Evolutionary conservation across 805 yeast genomes (phyloP).

Genomic region (Candida sphagnicola): DNA sequence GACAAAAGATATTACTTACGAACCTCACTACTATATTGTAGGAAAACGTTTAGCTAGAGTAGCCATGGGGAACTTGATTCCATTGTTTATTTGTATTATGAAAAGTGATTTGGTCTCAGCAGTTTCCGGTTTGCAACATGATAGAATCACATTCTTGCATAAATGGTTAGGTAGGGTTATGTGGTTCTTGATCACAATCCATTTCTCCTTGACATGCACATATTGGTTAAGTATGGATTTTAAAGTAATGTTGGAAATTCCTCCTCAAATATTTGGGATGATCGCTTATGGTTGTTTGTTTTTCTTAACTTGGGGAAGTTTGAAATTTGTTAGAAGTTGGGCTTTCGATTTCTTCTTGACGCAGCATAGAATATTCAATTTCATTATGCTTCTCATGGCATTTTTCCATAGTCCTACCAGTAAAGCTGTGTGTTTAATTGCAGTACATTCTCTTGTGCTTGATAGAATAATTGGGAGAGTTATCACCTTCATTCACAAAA

Average conservation of each 20-base stretch:
- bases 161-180: constrained; percentile 42
- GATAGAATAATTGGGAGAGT: constrained; percentile 35
- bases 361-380: constrained; percentile 39
- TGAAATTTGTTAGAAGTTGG: constrained; percentile 30
- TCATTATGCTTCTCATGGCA: constrained; percentile 39
- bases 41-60: constrained; percentile 41
- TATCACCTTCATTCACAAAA: constrained; percentile 26
- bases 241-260: constrained; percentile 38
- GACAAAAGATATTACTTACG: constrained; percentile 37
- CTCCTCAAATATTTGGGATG: constrained; percentile 49
- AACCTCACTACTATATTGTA: constrained; percentile 35
- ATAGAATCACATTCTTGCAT: constrained; percentile 36
- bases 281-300: constrained; percentile 39
- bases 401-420: constrained; percentile 38
- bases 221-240: constrained; percentile 42
- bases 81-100: constrained; percentile 30
- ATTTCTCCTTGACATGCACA: constrained; percentile 24
- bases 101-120: constrained; percentile 38
- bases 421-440: constrained; percentile 31
- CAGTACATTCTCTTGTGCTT: constrained; percentile 39
- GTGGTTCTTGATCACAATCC: constrained; percentile 33
- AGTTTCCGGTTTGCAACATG: constrained; percentile 40
- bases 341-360: constrained; percentile 42
- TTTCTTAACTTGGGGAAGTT: constrained; percentile 32
- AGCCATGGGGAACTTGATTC: constrained; percentile 37